Percentiles rank a stretch among this genome's conserved stretches.
These are phyloP conservation scores for Colletotrichum tamarilloi DNA, from an alignment of 2,329 filamentous ascomycete genomes.

Conservation along the genomic window DNA sequence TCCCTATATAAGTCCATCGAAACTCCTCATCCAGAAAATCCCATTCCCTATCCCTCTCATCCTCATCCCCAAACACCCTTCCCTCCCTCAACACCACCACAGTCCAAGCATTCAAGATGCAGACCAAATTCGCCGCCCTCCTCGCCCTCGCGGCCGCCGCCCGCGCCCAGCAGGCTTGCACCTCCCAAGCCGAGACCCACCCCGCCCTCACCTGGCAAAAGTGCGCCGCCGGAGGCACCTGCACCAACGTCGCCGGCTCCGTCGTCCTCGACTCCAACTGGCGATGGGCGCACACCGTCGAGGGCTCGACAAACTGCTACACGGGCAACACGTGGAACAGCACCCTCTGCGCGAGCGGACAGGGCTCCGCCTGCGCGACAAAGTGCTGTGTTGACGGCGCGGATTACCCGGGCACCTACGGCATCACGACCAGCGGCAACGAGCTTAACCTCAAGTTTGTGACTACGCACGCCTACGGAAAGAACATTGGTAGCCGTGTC, in stretches of 20 bases:
- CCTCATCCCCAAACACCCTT: not conserved
- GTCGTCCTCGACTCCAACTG: conserved; percentile 71
- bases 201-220: conserved; percentile 64
- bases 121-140: conserved; percentile 46
- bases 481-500: conserved; percentile 65
- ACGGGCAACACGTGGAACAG: conserved; percentile 61
- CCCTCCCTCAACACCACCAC: conserved; percentile 13
- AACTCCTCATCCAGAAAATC: not conserved
- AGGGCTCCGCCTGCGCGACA: conserved; percentile 55
- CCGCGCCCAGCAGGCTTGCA: conserved; percentile 63
- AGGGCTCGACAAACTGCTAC: conserved; percentile 66
- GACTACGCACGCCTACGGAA: conserved; percentile 58
- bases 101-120: conserved; percentile 38
- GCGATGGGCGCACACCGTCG: conserved; percentile 66
- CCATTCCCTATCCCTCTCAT: not conserved
- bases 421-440: conserved; percentile 63
- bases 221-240: conserved; percentile 62
- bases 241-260: conserved; percentile 59
- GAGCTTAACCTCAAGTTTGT: conserved; percentile 68
- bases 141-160: conserved; percentile 55
- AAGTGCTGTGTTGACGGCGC: conserved; percentile 66
- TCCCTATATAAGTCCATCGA: conserved; percentile 21
- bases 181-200: conserved; percentile 59
- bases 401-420: conserved; percentile 63
- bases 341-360: conserved; percentile 45